Base-by-base conservation (phyloP, 129 eudicot genomes). In the Lonicera japonica region DNA sequence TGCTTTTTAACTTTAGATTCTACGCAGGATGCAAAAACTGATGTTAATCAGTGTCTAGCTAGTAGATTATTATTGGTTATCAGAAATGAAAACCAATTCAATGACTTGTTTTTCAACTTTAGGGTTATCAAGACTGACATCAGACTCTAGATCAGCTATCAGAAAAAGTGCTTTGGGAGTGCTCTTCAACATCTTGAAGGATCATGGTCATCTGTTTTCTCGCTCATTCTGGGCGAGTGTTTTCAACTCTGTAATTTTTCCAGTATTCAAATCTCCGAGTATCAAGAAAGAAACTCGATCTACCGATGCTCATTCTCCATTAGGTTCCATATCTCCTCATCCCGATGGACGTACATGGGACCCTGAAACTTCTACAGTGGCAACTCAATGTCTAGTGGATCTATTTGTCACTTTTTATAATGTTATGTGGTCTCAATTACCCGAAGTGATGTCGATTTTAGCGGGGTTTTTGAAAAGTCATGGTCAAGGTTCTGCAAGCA, bases 111-210 rank as follows among this genome's bases (percentile, higher is more conserved):
- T n/a, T n/a, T n/a, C n/a, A n/a, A n/a, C 77, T 65, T 68, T 82
- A 94, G 99, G 99, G 46, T 72, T 94, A 63, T 88, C 99, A 56
- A 80, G 65, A 48, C 57, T 94, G 71, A 88, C 99, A 52, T 83
- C 92, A 64, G 99, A 94, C 79, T 78, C 99, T 25, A 80, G 99
- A 74, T 77, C 85, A 80, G 95, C 96, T 34, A 88, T 94, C 52
- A 70, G 96, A 79, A 94, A 83, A 68, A 75, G 99, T 66, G 72
- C 99, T 46, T 63, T 94, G 71, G 95, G 88, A 88, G 99, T 88
- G 72, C 87, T 94, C 51, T 94, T 94, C 65, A 94, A 94, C 80
- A 94, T 94, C 57, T 72, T 94, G 64, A 88, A 85, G 85, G 99
- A 94, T 83, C 99, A 94, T 63, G 99, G 99, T 22, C 84, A 79